Evolutionary conservation across 495 filamentous ascomycete genomes (phyloP).

Genomic region (Beverwykella pulmonaria): DNA sequence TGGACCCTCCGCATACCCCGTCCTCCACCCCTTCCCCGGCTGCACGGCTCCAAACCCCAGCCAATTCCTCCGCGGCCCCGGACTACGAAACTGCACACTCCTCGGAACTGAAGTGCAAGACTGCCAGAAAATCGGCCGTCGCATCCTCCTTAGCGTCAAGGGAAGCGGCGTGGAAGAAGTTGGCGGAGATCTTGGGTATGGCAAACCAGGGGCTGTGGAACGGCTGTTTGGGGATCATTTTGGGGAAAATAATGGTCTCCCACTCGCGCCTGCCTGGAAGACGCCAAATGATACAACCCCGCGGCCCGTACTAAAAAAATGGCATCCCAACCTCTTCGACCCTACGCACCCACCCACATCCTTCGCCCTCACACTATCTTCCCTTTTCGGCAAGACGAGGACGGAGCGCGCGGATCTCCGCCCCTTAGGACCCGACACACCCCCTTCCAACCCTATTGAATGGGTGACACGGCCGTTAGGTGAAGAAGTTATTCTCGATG

Average conservation of each 20-base stretch:
- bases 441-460: not conserved
- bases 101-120: conserved; percentile 61
- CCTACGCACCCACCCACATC: conserved; percentile 54
- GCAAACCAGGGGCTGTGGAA: not conserved
- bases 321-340: conserved; percentile 51
- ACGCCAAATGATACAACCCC: not conserved
- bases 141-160: conserved; percentile 68
- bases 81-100: conserved; percentile 51
- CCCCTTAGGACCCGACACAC: conserved; percentile 59
- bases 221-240: conserved; percentile 6
- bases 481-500: conserved; percentile 61
- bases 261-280: not conserved
- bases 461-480: conserved; percentile 17
- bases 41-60: conserved; percentile 29
- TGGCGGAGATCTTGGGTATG: conserved; percentile 4
- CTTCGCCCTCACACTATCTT: conserved; percentile 66
- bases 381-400: conserved; percentile 63
- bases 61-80: conserved; percentile 36
- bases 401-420: conserved; percentile 43
- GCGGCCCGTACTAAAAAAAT: not conserved
- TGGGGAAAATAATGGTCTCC: not conserved
- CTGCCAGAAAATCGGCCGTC: conserved; percentile 68
- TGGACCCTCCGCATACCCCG: conserved; percentile 42
- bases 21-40: conserved; percentile 45
- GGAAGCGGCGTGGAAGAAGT: conserved; percentile 42